A percentile compares a stretch with the other conserved stretches of the same genome.
phyloP scores from a whole-genome alignment of 768 basidiomycete genomes.

The Leccinum boreale region DNA sequence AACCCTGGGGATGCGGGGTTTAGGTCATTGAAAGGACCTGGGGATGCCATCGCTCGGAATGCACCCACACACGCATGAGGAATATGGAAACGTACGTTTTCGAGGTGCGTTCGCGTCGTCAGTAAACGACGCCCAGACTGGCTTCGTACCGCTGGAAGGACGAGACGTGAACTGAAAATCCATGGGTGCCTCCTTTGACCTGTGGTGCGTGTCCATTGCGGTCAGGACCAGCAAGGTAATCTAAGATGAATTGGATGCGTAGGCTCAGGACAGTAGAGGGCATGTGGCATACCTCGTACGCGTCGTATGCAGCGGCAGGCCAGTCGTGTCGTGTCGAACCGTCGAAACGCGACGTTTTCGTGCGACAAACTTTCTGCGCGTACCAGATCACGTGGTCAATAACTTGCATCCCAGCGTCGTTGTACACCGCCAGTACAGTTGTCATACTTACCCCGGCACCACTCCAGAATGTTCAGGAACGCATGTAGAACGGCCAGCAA shows the following conservation, averaged over 20 bases:
- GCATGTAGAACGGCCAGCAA: conserved; percentile 24
- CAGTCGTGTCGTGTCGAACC: conserved; percentile 7
- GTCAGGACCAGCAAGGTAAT: background rate
- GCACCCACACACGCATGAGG: conserved; percentile 4
- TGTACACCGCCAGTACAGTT: background rate
- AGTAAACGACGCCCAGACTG: conserved; percentile 50
- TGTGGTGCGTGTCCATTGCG: conserved; percentile 29
- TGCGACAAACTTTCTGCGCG: conserved; percentile 13
- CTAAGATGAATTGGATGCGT: background rate
- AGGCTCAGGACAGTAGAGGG: background rate
- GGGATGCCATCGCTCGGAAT: conserved; percentile 28
- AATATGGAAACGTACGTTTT: conserved; percentile 61
- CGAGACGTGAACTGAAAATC: conserved; percentile 84
- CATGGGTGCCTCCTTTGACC: conserved; percentile 84
- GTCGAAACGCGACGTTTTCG: conserved; percentile 6
- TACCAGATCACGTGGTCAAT: conserved; percentile 26
- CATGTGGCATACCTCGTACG: conserved; percentile 15
- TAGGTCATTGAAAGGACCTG: conserved; percentile 46
- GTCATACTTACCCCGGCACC: conserved; percentile 1
- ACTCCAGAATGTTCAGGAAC: conserved; percentile 26
- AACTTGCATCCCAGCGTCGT: background rate
- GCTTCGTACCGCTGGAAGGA: conserved; percentile 45
- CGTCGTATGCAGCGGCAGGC: background rate
- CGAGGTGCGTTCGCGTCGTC: conserved; percentile 54
- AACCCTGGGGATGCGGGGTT: conserved; percentile 33